Evolutionary conservation across 371 early-diverging fungal genomes (phyloP).

Genomic region (Mucor plumbeus): DNA sequence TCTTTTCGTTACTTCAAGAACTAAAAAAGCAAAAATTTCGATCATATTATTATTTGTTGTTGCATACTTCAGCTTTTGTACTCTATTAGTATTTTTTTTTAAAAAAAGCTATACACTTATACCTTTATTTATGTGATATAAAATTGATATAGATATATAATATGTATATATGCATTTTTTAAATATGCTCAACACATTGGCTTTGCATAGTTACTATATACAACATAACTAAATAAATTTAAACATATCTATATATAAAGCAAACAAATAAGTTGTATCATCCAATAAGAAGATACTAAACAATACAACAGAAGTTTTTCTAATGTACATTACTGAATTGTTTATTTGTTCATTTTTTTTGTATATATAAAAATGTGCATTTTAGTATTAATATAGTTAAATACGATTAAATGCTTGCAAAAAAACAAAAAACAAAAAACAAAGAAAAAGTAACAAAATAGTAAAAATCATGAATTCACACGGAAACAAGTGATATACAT

Average conservation of each 20-base stretch:
- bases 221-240: too few relatives aligned
- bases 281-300: neutral
- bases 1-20: neutral
- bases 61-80: neutral
- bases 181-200: too few relatives aligned
- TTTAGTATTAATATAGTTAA: neutral
- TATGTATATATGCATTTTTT: too few relatives aligned
- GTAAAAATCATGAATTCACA: neutral
- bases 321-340: neutral
- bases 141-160: too few relatives aligned
- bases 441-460: neutral
- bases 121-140: too few relatives aligned
- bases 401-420: neutral
- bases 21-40: slow-evolving; percentile 19
- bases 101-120: too few relatives aligned
- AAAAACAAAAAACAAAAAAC: neutral
- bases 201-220: too few relatives aligned
- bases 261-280: slow-evolving; percentile 3
- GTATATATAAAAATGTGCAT: neutral
- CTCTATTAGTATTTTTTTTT: too few relatives aligned
- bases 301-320: neutral
- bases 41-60: slow-evolving; percentile 12
- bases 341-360: neutral
- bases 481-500: neutral
- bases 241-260: neutral